Base-by-base conservation (phyloP, 306 rosid species). In the Cyamopsis tetragonoloba region DNA sequence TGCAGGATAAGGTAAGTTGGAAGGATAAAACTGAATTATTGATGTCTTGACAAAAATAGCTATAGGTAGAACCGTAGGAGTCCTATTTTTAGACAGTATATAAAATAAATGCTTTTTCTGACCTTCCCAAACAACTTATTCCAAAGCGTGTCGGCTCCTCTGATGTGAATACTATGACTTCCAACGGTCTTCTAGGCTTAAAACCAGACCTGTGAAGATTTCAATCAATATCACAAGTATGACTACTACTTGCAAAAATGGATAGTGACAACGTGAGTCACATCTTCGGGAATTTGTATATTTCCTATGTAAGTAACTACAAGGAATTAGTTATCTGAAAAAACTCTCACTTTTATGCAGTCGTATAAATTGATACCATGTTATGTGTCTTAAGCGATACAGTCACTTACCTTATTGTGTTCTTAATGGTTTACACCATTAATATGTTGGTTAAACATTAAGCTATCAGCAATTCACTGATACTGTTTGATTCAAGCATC, bases 61-160 rank as follows among this genome's bases (percentile, higher is more conserved):
- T 22, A 38, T 35, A 47, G 32, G 60, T 12, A n/a, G n/a, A n/a
- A n/a, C n/a, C n/a, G n/a, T n/a, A 80, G 66, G 27, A 67, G 65
- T 60, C 30, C 58, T 11, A 39, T 43, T 24, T 56, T 67, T 41
- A 68, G 47, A 71, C 8, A 20, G 24, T 72, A 20, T 4, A 18
- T 8, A 41, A 13, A 17, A 18, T 8, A 41, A 13, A 17, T 34
- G 18, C 23, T 12, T 48, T 39, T 73, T 30, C 86, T 77, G 56
- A 92, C 98, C 98, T 92, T 84, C 97, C 97, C 71, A 93, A 81
- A 76, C 98, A 93, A 81, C 97, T 50, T 72, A 93, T 86, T 59
- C 96, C 98, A 80, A 84, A 93, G 75, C 96, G 95, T 18, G 98
- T 86, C 23, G 98, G 97, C 78, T 93, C 98, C 85, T 93, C 98